phyloP scores from a whole-genome alignment of 2,329 filamentous ascomycete genomes.

The Sarocladium oryzae region DNA sequence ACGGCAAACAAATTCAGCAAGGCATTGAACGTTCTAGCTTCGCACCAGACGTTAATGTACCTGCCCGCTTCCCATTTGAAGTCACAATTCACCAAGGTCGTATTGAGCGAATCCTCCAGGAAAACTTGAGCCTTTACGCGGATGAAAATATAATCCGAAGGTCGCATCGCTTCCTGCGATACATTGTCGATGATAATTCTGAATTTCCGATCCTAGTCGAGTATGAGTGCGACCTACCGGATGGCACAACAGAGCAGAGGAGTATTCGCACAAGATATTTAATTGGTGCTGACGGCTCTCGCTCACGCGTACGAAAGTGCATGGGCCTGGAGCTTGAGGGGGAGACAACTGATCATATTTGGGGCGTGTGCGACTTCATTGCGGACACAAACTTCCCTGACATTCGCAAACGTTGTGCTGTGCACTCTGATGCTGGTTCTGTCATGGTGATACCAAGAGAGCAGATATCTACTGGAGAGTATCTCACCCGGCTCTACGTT shows the following conservation, averaged over 20 bases:
- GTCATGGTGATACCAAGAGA: conserved; percentile 22
- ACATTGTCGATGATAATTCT: conserved; percentile 9
- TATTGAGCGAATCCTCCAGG: conserved; percentile 13
- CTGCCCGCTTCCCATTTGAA: conserved; percentile 6
- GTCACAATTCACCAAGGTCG: conserved; percentile 13
- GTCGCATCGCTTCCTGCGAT: conserved; percentile 3
- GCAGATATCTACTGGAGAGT: conserved; percentile 13
- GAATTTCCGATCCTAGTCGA: conserved; percentile 3
- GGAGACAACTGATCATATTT: conserved; percentile 22
- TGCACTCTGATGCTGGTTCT: conserved; percentile 18
- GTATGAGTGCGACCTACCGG: conserved; percentile 6
- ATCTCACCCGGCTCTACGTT: conserved; percentile 19
- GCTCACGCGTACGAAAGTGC: conserved; percentile 18
- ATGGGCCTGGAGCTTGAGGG: conserved; percentile 20
- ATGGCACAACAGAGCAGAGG: conserved; percentile 15
- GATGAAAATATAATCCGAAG: not conserved
- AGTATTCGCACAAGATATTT: conserved; percentile 10
- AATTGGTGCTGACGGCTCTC: conserved; percentile 20
- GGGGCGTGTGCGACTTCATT: conserved; percentile 22
- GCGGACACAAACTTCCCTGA: conserved; percentile 22
- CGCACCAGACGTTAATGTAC: conserved; percentile 3
- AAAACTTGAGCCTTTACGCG: conserved; percentile 8
- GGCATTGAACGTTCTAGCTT: conserved; percentile 5
- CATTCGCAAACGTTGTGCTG: conserved; percentile 22
- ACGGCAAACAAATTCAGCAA: not conserved